Conservation (phyloP, 108 stramenopile genomes). For the Mayamaea pseudoterrestris region DNA sequence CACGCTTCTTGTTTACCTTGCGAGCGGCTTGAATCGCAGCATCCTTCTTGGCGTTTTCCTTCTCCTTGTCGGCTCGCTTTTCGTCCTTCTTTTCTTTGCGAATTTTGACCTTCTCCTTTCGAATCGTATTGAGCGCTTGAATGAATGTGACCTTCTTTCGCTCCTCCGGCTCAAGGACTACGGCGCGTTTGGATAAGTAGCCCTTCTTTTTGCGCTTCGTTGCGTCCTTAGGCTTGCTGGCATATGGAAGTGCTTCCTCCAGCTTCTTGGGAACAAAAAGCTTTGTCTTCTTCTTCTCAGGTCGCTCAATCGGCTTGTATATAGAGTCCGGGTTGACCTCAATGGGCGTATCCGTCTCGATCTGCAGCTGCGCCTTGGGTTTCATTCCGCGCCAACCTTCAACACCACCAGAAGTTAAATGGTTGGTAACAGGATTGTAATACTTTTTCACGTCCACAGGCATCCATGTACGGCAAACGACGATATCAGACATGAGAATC, state of each 20-base stretch:
- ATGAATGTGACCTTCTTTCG: constrained; percentile 70
- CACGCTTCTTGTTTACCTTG: constrained; percentile 62
- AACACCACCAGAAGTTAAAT: constrained; percentile 40
- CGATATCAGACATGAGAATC: constrained; percentile 91
- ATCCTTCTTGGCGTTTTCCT: constrained; percentile 59
- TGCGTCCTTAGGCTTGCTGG: constrained; percentile 86
- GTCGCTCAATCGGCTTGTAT: constrained; percentile 94
- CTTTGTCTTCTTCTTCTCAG: constrained; percentile 66
- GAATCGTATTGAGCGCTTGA: constrained; percentile 74
- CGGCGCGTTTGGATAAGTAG: constrained; percentile 73
- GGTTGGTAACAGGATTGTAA: constrained; percentile 93
- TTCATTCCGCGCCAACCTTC: constrained; percentile 86
- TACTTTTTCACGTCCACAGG: constrained; percentile 88
- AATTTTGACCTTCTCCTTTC: constrained; percentile 72
- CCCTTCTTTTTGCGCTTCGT: constrained; percentile 57
- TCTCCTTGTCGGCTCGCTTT: constrained; percentile 29
- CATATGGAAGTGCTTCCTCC: constrained; percentile 87
- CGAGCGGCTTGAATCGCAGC: constrained; percentile 41
- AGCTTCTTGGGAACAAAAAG: constrained; percentile 80
- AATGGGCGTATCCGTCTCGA: constrained; percentile 81
- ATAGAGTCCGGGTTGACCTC: constrained; percentile 92
- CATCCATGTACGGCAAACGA: constrained; percentile 97
- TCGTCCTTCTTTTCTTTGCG: constrained; percentile 57
- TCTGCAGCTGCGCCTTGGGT: constrained; percentile 81
- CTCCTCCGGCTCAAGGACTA: constrained; percentile 68